Percentiles rank a stretch among this genome's conserved stretches.
Evolutionary conservation across 2,329 filamentous ascomycete genomes (phyloP).

Genomic region (Fusarium albosuccineum): DNA sequence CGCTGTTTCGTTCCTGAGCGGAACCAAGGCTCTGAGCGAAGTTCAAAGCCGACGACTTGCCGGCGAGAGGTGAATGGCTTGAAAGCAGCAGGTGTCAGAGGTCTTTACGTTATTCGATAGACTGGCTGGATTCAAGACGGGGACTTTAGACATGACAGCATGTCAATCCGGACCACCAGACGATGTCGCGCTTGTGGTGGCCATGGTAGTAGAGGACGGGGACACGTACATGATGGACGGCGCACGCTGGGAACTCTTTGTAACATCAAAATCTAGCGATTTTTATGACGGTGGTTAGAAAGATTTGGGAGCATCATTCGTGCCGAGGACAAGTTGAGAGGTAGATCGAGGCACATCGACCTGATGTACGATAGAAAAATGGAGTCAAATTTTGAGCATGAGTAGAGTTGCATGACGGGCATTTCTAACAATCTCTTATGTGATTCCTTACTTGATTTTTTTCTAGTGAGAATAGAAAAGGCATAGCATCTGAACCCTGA

Average conservation of each 20-base stretch:
- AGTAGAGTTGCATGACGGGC: neutral
- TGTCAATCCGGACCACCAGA: slow-evolving; percentile 2
- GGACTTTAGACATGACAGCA: neutral
- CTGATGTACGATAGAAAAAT: slow-evolving; percentile 30
- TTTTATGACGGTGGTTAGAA: slow-evolving; percentile 10
- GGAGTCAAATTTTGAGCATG: neutral
- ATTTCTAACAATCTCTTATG: neutral
- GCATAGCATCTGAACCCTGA: no score
- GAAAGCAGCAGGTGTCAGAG: neutral
- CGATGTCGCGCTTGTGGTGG: slow-evolving; percentile 7
- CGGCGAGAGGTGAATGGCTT: slow-evolving; percentile 68
- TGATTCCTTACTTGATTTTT: no score
- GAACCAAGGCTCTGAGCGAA: slow-evolving; percentile 90
- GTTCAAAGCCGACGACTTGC: slow-evolving; percentile 89
- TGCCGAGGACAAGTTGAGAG: slow-evolving; percentile 1
- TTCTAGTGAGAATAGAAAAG: no score
- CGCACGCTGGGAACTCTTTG: slow-evolving; percentile 7
- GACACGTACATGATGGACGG: slow-evolving; percentile 11
- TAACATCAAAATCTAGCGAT: slow-evolving; percentile 16
- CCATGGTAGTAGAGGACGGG: neutral
- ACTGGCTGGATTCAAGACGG: slow-evolving; percentile 8
- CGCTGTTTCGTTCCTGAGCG: slow-evolving; percentile 83
- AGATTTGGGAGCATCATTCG: slow-evolving; percentile 2
- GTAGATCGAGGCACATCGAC: slow-evolving; percentile 15
- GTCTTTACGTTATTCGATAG: slow-evolving; percentile 19